These are phyloP conservation scores for Pichia cabralensis DNA, from an alignment of 805 yeast genomes.

Conservation along the genomic window DNA sequence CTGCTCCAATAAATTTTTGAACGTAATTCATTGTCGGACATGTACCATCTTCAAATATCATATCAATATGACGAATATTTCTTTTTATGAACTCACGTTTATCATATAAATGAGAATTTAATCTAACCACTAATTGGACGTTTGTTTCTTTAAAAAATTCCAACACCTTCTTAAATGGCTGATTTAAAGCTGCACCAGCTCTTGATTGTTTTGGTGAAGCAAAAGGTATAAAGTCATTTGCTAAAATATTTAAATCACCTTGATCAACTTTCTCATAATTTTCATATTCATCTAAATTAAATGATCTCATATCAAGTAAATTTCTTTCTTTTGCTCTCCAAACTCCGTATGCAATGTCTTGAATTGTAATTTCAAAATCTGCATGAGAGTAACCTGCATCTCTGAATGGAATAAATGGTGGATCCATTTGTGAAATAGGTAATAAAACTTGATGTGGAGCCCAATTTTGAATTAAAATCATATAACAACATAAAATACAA, in stretches of 20 bases:
- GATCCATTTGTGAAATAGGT: conserved; percentile 84
- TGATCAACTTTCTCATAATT: conserved; percentile 92
- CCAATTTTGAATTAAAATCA: conserved; percentile 94
- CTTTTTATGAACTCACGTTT: conserved; percentile 71
- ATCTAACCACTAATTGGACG: conserved; percentile 83
- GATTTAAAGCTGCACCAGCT: conserved; percentile 46
- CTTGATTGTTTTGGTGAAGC: conserved; percentile 83
- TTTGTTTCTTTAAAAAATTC: conserved; percentile 62
- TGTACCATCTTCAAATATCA: conserved; percentile 97
- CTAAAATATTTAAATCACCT: conserved; percentile 87
- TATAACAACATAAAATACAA: conserved; percentile 85
- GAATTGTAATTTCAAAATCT: conserved; percentile 87
- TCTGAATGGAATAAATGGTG: conserved; percentile 90
- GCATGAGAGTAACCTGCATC: conserved; percentile 97
- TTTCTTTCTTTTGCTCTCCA: conserved; percentile 96
- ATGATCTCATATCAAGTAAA: conserved; percentile 74
- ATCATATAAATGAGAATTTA: conserved; percentile 87
- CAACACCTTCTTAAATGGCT: conserved; percentile 73
- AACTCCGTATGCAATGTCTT: conserved; percentile 90
- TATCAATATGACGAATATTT: conserved; percentile 83
- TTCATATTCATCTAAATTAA: conserved; percentile 90
- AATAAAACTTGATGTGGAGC: conserved; percentile 96
- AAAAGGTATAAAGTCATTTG: conserved; percentile 93
- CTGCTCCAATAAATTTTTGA: conserved; percentile 87
- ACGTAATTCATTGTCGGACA: conserved; percentile 94